These are phyloP conservation scores for Ascochyta viciae-villosae DNA, from an alignment of 2,329 filamentous ascomycete species.

Conservation along the genomic window DNA sequence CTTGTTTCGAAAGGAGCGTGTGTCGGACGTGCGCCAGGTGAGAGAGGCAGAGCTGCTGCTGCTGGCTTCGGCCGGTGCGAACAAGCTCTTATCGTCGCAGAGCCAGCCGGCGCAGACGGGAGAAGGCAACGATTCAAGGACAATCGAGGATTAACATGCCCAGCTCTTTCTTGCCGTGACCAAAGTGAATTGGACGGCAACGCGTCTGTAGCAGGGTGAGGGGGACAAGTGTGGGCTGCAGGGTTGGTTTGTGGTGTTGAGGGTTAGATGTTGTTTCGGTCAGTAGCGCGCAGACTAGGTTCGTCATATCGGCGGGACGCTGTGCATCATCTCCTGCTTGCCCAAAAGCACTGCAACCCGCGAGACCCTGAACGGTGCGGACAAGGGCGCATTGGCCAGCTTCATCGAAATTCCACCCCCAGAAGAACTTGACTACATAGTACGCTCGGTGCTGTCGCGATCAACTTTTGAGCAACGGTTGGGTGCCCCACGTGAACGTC, in stretches of 20 bases:
- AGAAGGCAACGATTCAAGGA: constrained; percentile 21
- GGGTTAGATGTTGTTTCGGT: constrained; percentile 33
- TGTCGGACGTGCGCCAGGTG: constrained; percentile 20
- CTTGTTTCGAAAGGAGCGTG: constrained; percentile 22
- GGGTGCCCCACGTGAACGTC: constrained; percentile 15
- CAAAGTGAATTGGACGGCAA: constrained; percentile 56
- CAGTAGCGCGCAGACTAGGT: constrained; percentile 33
- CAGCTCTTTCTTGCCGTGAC: constrained; percentile 46
- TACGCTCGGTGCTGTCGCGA: neutral
- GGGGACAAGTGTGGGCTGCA: constrained; percentile 21
- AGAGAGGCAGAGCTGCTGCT: constrained; percentile 22
- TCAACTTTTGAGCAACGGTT: neutral
- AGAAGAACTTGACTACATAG: neutral
- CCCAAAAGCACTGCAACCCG: constrained; percentile 15
- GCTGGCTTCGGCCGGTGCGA: constrained; percentile 23
- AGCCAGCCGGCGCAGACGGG: constrained; percentile 21
- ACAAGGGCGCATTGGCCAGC: constrained; percentile 4
- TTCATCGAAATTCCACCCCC: constrained; percentile 17
- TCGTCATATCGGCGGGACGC: constrained; percentile 26
- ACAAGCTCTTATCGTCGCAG: constrained; percentile 36
- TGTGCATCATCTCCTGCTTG: constrained; percentile 16
- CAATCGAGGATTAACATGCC: constrained; percentile 28
- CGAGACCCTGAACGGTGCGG: constrained; percentile 12
- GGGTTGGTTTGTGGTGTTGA: constrained; percentile 31
- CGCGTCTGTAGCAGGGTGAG: constrained; percentile 24